Conservation (phyloP, 495 filamentous ascomycete species). For the Thermochaetoides thermophila region DNA sequence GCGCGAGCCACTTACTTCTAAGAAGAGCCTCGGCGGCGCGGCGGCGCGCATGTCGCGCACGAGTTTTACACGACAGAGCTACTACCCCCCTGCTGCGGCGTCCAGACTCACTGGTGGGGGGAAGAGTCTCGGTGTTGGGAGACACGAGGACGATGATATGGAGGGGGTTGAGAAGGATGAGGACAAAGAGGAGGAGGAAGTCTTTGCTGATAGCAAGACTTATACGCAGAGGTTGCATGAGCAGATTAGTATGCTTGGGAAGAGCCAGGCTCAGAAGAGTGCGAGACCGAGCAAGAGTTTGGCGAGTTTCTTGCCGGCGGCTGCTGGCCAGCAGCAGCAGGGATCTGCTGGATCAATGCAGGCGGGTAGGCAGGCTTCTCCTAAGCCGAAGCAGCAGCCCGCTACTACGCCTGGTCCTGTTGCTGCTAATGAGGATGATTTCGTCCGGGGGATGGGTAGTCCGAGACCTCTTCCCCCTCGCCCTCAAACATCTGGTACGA, state of each 20-base stretch:
- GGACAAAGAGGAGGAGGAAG: constrained; percentile 23
- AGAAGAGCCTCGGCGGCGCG: constrained; percentile 63
- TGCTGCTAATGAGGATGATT: constrained; percentile 54
- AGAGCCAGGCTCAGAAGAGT: constrained; percentile 64
- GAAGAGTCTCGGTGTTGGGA: constrained; percentile 37
- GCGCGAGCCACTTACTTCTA: constrained; percentile 68
- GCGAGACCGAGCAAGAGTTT: constrained; percentile 60
- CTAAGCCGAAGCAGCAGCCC: constrained; percentile 17
- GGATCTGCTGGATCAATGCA: too few species aligned
- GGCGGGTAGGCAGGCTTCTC: too few species aligned
- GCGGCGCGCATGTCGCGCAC: constrained; percentile 52
- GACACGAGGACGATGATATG: constrained; percentile 32
- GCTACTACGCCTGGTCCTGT: constrained; percentile 35
- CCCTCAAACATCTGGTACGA: too few species aligned
- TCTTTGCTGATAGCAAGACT: constrained; percentile 57
- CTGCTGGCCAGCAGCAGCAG: too few species aligned
- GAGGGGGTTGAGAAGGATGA: constrained; percentile 47
- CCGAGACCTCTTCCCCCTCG: too few species aligned
- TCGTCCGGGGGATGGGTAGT: too few species aligned
- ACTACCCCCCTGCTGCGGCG: constrained; percentile 48
- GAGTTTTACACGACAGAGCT: constrained; percentile 46
- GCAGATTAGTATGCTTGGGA: constrained; percentile 83
- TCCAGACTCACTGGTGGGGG: too few species aligned
- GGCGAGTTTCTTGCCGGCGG: constrained; percentile 32
- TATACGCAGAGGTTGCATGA: constrained; percentile 86